Evolutionary conservation across 208 protist species (phyloP), one percentile per base, ranked within the genome.

Genomic region (Phytomonas francai): DNA sequence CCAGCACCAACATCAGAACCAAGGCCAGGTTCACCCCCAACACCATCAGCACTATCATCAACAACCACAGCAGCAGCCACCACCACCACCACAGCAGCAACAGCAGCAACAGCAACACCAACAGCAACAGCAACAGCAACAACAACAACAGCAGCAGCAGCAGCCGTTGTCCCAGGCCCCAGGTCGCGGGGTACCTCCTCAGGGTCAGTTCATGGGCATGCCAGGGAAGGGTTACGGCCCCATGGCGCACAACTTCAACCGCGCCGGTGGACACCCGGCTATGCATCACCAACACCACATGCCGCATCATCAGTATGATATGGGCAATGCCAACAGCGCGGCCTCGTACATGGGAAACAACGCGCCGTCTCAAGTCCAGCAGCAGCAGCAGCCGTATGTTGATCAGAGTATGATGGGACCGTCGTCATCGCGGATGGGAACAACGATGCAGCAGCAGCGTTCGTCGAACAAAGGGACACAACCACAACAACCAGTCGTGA

Each of bases 381-480:
- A 75, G 59, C 81, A 81, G 54, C 86, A 82, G 67, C 68, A 63
- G 62, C 70, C 74, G 56, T 83, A 83, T 51, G 67, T 67, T 33
- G 73, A 78, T n/a, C 73, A 56, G 2, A 54, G 39, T 30, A 69
- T 70, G 49, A 34, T 61, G 5, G 78, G 78, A 3, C 58, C 65
- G 29, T 70, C 74, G 16, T 71, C 78, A 22, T 39, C 60, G 29
- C 66, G 71, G n/a, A 69, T 70, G 66, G 22, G 32, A n/a, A 27
- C n/a, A 1, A 14, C 27, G 25, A 70, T 73, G 45, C 73, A 33
- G 28, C 69, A 61, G 65, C 73, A 81, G 63, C 70, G 71, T 9
- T 45, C 75, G 6, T 63, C 69, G n/a, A 71, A 74, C 66, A 65
- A 68, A 49, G 34, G 63, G 25, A 80, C 78, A 22, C 74, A 80